A percentile compares a stretch with the other conserved stretches of the same genome.
Conservation (phyloP, 202 grass and related monocot genomes). For the Brachypodium distachyon region DNA sequence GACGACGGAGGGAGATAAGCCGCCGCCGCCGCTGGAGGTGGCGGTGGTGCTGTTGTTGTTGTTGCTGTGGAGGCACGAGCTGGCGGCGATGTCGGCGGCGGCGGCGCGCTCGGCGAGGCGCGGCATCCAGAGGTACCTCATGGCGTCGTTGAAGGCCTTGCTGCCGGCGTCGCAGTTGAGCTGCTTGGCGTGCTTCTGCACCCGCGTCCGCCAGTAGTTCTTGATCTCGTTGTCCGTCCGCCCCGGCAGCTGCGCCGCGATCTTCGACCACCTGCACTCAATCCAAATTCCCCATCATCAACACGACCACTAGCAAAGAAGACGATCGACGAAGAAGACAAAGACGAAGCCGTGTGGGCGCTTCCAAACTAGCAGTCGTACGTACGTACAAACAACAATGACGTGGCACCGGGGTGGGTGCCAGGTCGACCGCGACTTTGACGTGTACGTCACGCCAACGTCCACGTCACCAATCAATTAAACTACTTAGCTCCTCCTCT, state of each 20-base stretch:
- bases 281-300: no score
- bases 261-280: constrained; percentile 57
- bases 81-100: not conserved
- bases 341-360: no score
- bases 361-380: no score
- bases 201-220: constrained; percentile 69
- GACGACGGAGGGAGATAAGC: no score
- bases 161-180: constrained; percentile 54
- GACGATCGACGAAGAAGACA: not conserved
- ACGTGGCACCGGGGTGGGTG: not conserved
- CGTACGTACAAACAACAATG: no score
- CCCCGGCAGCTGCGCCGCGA: constrained; percentile 41
- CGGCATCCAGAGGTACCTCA: constrained; percentile 53
- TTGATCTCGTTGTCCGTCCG: constrained; percentile 82
- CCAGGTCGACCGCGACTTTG: no score
- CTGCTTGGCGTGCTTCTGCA: constrained; percentile 63
- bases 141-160: constrained; percentile 46
- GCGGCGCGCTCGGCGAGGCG: constrained; percentile 30
- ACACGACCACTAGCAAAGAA: no score
- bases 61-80: not conserved
- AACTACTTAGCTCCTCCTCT: no score
- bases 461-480: no score
- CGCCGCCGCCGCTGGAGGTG: no score
- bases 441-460: not conserved
- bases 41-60: no score